Evolutionary conservation across 768 basidiomycete genomes (phyloP).

Genomic region (Amanita muscaria): DNA sequence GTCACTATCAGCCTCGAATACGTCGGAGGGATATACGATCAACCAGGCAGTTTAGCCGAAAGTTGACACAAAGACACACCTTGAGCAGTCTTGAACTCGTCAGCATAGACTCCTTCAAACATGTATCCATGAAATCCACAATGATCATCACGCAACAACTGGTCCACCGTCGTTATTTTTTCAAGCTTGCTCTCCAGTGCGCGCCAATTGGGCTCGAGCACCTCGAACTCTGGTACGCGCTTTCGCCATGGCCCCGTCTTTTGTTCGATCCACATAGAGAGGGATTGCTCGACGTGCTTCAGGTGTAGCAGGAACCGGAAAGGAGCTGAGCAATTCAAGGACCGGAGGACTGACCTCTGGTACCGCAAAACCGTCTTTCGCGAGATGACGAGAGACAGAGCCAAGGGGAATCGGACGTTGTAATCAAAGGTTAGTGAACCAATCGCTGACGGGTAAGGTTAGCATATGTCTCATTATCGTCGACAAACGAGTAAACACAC

Average conservation of each 20-base stretch:
- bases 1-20: conserved; percentile 75
- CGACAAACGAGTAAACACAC: too few relatives aligned
- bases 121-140: conserved; percentile 95
- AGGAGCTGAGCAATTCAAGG: too few relatives aligned
- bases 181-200: conserved; percentile 74
- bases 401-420: conserved; percentile 92
- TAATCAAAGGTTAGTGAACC: conserved; percentile 92
- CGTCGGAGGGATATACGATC: conserved; percentile 36
- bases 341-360: too few relatives aligned
- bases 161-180: conserved; percentile 90
- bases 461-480: too few relatives aligned
- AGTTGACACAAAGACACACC: conserved; percentile 38
- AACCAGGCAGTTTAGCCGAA: conserved; percentile 1
- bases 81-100: conserved; percentile 85
- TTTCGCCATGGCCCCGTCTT: conserved; percentile 76
- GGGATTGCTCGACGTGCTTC: conserved; percentile 86
- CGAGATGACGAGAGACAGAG: conserved; percentile 91
- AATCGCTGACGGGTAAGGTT: too few relatives aligned
- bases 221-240: conserved; percentile 60
- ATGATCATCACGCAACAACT: conserved; percentile 92
- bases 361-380: conserved; percentile 94
- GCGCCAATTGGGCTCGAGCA: conserved; percentile 93
- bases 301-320: conserved; percentile 96
- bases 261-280: conserved; percentile 96
- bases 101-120: conserved; percentile 95